Percentiles rank a stretch among this genome's conserved stretches.
These are phyloP conservation scores for Austroboletus sp. DNA, from an alignment of 1,284 basidiomycete species.

Conservation along the genomic window DNA sequence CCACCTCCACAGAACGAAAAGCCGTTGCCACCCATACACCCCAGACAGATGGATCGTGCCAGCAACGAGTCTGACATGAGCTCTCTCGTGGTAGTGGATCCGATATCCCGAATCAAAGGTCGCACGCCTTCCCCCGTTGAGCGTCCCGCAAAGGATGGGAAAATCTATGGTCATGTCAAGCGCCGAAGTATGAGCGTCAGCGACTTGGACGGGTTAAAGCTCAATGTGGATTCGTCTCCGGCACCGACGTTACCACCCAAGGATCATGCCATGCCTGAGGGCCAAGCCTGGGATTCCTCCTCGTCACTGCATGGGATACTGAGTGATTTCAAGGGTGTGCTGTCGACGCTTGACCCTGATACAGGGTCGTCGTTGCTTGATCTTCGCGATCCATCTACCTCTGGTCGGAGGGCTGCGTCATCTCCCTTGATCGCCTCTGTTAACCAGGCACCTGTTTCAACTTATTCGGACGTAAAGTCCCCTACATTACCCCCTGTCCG, in stretches of 20 bases:
- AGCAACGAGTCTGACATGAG: slow-evolving; percentile 43
- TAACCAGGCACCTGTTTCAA: slow-evolving; percentile 14
- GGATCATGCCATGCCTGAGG: slow-evolving; percentile 25
- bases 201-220: slow-evolving; percentile 55
- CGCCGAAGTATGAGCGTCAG: slow-evolving; percentile 71
- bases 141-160: slow-evolving; percentile 27
- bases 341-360: slow-evolving; percentile 56
- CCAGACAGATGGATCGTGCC: slow-evolving; percentile 33
- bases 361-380: slow-evolving; percentile 45
- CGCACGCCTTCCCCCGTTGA: slow-evolving; percentile 22
- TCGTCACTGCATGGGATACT: slow-evolving; percentile 53
- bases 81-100: slow-evolving; percentile 52
- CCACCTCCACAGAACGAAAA: slow-evolving; percentile 38
- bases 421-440: slow-evolving; percentile 20
- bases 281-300: slow-evolving; percentile 42
- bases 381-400: slow-evolving; percentile 57
- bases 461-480: slow-evolving; percentile 21
- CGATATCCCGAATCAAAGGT: slow-evolving; percentile 33
- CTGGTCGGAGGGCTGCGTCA: slow-evolving; percentile 39
- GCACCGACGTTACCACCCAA: slow-evolving; percentile 35
- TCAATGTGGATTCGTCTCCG: slow-evolving; percentile 34
- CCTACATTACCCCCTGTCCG: slow-evolving; percentile 16
- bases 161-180: slow-evolving; percentile 36
- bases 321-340: slow-evolving; percentile 62
- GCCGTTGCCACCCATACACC: slow-evolving; percentile 56